These are phyloP conservation scores for Verticillium longisporum DNA, from an alignment of 2,329 filamentous ascomycete genomes.

Conservation along the genomic window DNA sequence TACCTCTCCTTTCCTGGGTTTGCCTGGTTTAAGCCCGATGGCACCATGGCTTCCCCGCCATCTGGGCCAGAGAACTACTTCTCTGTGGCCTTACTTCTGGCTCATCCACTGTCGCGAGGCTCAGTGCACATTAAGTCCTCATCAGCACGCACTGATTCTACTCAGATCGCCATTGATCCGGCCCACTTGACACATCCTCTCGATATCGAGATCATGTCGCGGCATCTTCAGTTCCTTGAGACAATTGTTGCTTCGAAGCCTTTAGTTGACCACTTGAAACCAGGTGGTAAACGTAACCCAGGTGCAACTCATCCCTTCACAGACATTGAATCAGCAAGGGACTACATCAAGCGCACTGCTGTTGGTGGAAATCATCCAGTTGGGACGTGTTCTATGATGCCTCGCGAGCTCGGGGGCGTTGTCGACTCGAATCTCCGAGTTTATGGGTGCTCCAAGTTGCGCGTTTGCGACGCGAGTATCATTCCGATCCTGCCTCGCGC, in stretches of 20 bases:
- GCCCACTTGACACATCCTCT: constrained; percentile 48
- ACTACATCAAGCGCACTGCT: constrained; percentile 24
- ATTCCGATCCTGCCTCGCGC: constrained; percentile 32
- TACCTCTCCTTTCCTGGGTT: constrained; percentile 11
- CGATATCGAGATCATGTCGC: constrained; percentile 47
- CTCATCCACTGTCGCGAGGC: constrained; percentile 56
- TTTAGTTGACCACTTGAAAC: constrained; percentile 32
- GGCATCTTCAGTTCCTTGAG: constrained; percentile 34
- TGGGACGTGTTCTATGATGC: constrained; percentile 47
- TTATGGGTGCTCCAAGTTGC: constrained; percentile 34
- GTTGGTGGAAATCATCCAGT: constrained; percentile 30
- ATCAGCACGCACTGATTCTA: constrained; percentile 14
- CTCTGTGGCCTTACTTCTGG: constrained; percentile 49
- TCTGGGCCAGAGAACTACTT: constrained; percentile 33
- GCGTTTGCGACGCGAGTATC: constrained; percentile 38
- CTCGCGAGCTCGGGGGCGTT: constrained; percentile 34
- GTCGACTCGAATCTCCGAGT: constrained; percentile 36
- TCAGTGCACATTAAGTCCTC: constrained; percentile 47
- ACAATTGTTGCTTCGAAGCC: constrained; percentile 27
- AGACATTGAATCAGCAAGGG: constrained; percentile 24
- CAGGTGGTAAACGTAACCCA: constrained; percentile 19
- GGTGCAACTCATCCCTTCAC: constrained; percentile 15
- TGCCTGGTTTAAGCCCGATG: constrained; percentile 9
- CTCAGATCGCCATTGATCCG: constrained; percentile 35
- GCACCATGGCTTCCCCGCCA: constrained; percentile 9